Evolutionary conservation across 192 early-diverging fungal genomes (phyloP).

Genomic region (Thoreauomyces humboldtii): DNA sequence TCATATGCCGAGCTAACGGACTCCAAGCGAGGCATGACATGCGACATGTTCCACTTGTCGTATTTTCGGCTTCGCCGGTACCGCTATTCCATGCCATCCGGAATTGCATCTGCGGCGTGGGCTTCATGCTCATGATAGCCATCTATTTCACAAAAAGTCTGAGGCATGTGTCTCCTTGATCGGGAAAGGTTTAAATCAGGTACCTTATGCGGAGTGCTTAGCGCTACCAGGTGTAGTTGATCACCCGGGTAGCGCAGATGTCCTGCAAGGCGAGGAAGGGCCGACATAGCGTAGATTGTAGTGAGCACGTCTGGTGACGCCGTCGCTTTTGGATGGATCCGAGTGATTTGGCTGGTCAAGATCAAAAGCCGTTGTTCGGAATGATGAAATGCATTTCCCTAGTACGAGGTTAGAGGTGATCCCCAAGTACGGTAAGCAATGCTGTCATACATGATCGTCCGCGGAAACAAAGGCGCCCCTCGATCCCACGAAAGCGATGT

Average conservation of each 20-base stretch:
- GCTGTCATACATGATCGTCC: constrained; percentile 43
- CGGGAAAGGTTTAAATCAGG: background rate
- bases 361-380: constrained; percentile 20
- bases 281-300: constrained; percentile 27
- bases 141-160: constrained; percentile 15
- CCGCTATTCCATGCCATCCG: constrained; percentile 19
- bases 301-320: constrained; percentile 1
- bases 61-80: background rate
- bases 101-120: constrained; percentile 27
- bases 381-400: constrained; percentile 49
- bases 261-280: constrained; percentile 10
- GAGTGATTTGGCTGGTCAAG: constrained; percentile 16
- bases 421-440: too few relatives aligned
- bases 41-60: background rate
- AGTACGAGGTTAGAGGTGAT: too few relatives aligned
- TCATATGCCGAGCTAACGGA: constrained; percentile 4
- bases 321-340: constrained; percentile 25
- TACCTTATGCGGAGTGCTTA: constrained; percentile 37
- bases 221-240: constrained; percentile 25
- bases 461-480: constrained; percentile 39
- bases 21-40: constrained; percentile 17
- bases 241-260: constrained; percentile 19
- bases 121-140: constrained; percentile 40
- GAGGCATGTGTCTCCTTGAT: background rate
- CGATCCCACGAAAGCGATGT: constrained; percentile 34